Evolutionary conservation across 192 early-diverging fungal genomes (phyloP), one percentile per base, ranked within the genome.

Genomic region (Pilobolus umbonatus): DNA sequence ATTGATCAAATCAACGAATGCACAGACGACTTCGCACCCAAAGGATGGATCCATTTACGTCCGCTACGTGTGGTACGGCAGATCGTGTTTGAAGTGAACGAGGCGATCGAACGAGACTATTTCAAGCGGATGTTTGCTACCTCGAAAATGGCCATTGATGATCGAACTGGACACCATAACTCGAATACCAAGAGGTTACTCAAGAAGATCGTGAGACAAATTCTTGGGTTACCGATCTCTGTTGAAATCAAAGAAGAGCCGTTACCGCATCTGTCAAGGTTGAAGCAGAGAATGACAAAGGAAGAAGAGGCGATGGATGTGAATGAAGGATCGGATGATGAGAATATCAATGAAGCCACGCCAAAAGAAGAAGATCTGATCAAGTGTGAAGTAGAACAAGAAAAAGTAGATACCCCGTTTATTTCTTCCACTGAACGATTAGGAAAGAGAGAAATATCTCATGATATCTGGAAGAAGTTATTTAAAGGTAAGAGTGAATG

Each of bases 1-100:
- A 65, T 65, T 40, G 64, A 65, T 28, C 64, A 65, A 30, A 61
- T 61, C 29, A 61, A 61, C n/a, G 60, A 48, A 39, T 61, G 60
- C 32, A 65, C 64, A 28, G 56, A 65, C 30, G 56, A 65, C 10
- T 65, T 65, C 44, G 55, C 64, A 15, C 55, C 64, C 0, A 57
- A 58, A 15, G 64, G 56, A 2, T 65, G 64, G 64, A 57, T 65
- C 38, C 64, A 65, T 42, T 44, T 65, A 8, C 47, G 64, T 7
- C 64, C 64, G 2, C 36, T 65, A 11, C 44, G 46, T 5, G 30
- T 59, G 17, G 35, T 65, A 1, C 45, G 59, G n/a, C 34, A 65
- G 1, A 44, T 65, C 45, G 35, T 19, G 0, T 65, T 65, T 44
- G 47, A 53, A 26, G 64, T 65, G 19, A 65, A 65, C 21, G 64